Conservation (phyloP, 139 green algal genomes). For the Haematococcus lacustris region DNA sequence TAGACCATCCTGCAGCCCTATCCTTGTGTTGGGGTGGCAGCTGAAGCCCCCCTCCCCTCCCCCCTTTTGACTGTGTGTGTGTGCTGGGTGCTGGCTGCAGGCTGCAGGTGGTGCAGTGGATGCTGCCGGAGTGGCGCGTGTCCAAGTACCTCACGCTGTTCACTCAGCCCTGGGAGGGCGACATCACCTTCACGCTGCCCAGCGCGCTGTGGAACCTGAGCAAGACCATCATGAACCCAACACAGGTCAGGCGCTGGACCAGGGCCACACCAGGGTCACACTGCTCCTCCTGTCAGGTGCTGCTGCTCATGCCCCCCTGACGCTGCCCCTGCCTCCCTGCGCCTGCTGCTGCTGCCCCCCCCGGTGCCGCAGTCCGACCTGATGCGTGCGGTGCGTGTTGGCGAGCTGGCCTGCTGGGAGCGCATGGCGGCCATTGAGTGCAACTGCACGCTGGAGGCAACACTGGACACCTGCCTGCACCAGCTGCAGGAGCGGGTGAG, state of each 20-base stretch:
- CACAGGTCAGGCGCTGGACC: neutral
- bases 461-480: constrained; percentile 74
- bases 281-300: neutral
- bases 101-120: constrained; percentile 57
- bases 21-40: too few species aligned
- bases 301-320: neutral
- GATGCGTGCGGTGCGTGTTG: constrained; percentile 7
- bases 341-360: neutral
- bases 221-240: constrained; percentile 73
- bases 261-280: neutral
- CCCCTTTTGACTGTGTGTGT: too few species aligned
- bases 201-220: constrained; percentile 50
- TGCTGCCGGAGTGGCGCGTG: constrained; percentile 56
- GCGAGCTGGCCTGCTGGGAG: constrained; percentile 76
- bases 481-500: constrained; percentile 37
- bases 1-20: too few species aligned
- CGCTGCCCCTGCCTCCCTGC: neutral
- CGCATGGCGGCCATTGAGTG: constrained; percentile 81
- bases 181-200: constrained; percentile 84
- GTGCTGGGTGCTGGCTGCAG: too few species aligned
- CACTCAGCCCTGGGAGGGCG: constrained; percentile 85
- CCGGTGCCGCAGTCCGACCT: neutral
- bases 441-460: constrained; percentile 86
- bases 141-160: constrained; percentile 63
- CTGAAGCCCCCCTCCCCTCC: too few species aligned